Evolutionary conservation across 257 asterid genomes (phyloP), one percentile per base, ranked within the genome.

Genomic region (Capsicum chinense): DNA sequence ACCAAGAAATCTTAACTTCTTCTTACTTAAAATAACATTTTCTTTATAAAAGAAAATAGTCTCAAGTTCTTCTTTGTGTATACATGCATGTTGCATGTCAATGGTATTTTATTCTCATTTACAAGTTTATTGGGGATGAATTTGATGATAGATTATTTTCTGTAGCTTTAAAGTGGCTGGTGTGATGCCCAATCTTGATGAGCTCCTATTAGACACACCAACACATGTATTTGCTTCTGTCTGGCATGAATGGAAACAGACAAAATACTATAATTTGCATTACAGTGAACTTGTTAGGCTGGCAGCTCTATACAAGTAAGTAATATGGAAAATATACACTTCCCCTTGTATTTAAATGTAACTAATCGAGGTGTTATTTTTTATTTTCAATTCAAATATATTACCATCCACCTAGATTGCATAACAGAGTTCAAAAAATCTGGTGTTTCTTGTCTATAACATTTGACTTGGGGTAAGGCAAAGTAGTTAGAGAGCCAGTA

Each of bases 131-230:
- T 54, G 50, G 64, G 42, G 19, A 78, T 66, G 59, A n/a, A 21
- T 82, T 59, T 82, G 84, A 52, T 52, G 67, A 33, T 3, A 16
- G 37, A 74, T 64, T 82, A 50, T 26, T 52, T 66, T 82, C 70
- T 70, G 64, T 92, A 96, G 98, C 81, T 94, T 88, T 74, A 96
- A 94, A 83, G 93, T 96, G 44, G 97, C 99, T 68, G 97, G 89
- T 85, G 97, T 87, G 84, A 96, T 96, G 98, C 98, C 99, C 70
- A 91, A 96, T 91, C 97, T 96, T 57, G 99, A 96, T 47, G 98
- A 93, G 89, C 90, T 96, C 86, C 93, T 96, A 84, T 91, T 86
- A 85, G 97, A 91, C 87, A 96, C 99, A 13, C 98, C 98, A 15
- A 89, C 93, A 17, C 97, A 92, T 87, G 80, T 94, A 84, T 94